phyloP scores from a whole-genome alignment of 1,139 yeast genomes.

The Geotrichum citri-aurantii region DNA sequence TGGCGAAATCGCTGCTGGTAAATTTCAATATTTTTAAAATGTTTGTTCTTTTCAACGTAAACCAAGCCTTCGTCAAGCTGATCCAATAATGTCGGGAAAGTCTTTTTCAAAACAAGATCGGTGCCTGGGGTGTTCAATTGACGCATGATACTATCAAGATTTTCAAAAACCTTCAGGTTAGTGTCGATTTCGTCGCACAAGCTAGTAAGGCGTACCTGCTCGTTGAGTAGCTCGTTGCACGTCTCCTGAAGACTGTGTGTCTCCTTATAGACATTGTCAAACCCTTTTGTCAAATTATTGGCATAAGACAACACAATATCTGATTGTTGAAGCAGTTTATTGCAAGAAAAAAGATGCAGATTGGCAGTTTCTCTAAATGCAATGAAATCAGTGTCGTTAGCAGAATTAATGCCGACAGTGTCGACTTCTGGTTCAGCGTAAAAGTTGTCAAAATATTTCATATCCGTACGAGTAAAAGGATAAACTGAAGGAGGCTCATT shows the following conservation, averaged over 20 bases:
- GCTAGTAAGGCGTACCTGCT: constrained; percentile 43
- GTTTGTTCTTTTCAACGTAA: constrained; percentile 45
- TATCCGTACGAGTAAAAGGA: constrained; percentile 19
- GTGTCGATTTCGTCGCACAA: constrained; percentile 47
- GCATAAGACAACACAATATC: constrained; percentile 41
- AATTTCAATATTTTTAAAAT: constrained; percentile 63
- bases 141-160: constrained; percentile 63
- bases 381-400: constrained; percentile 24
- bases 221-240: constrained; percentile 49
- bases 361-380: constrained; percentile 31
- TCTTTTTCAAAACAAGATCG: constrained; percentile 52
- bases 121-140: constrained; percentile 67
- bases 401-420: constrained; percentile 27
- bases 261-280: constrained; percentile 52
- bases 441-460: constrained; percentile 6
- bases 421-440: constrained; percentile 2
- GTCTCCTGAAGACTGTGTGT: constrained; percentile 59
- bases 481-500: constrained; percentile 2
- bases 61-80: constrained; percentile 56
- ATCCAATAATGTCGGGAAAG: constrained; percentile 48
- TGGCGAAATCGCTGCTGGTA: constrained; percentile 74
- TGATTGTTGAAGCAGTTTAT: constrained; percentile 41
- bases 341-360: constrained; percentile 33
- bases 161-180: constrained; percentile 58
- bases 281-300: constrained; percentile 44